phyloP scores from a whole-genome alignment of 257 asterid species.

The Solanum chmielewskii region DNA sequence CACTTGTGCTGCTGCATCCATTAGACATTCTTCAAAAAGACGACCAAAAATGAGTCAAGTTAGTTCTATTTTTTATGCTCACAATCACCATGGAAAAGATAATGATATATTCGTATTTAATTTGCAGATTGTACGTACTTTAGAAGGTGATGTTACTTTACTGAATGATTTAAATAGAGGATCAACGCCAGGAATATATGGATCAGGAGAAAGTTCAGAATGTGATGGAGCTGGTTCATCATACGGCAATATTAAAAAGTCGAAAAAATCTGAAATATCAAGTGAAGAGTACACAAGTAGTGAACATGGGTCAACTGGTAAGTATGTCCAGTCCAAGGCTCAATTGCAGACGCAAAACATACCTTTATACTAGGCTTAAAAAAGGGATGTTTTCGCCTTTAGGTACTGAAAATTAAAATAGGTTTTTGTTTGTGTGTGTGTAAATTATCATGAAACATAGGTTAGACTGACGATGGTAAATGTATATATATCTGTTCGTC shows the following conservation, averaged over 20 bases:
- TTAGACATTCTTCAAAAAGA: slow-evolving; percentile 75
- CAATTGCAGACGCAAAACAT: background rate
- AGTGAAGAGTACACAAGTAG: background rate
- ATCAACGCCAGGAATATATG: slow-evolving; percentile 11
- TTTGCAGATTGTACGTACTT: slow-evolving; percentile 48
- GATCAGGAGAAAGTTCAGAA: slow-evolving; percentile 2
- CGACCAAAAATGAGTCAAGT: slow-evolving; percentile 96
- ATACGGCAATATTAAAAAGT: background rate
- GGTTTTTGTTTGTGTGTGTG: background rate
- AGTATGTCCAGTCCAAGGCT: background rate
- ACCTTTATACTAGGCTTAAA: background rate
- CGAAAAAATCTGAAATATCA: background rate
- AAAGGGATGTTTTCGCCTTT: background rate
- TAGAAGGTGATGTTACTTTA: slow-evolving; percentile 57
- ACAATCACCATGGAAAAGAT: background rate
- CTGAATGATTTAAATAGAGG: slow-evolving; percentile 56
- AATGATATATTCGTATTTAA: background rate
- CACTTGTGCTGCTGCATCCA: slow-evolving; percentile 57
- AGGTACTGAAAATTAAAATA: background rate
- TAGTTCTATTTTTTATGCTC: background rate
- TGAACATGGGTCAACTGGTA: background rate
- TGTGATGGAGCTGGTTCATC: background rate
- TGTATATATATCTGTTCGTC: background rate
- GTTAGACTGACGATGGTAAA: background rate
- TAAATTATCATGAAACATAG: background rate